Evolutionary conservation across 2,329 filamentous ascomycete genomes (phyloP).

Genomic region (Colletotrichum chrysophilum): DNA sequence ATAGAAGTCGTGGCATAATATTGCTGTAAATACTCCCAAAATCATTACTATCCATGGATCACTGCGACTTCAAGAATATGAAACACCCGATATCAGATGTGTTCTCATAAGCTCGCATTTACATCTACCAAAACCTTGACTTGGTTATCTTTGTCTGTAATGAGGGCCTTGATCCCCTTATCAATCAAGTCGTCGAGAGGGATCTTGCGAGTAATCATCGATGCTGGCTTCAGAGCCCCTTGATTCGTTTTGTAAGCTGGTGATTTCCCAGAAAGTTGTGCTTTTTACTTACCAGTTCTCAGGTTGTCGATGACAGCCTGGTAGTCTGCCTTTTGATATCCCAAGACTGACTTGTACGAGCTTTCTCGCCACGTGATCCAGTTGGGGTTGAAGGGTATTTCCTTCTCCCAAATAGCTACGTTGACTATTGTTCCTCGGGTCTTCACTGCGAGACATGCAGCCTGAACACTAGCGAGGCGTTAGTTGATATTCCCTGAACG

Average conservation of each 20-base stretch:
- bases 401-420: constrained; percentile 30
- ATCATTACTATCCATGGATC: too few relatives aligned
- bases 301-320: constrained; percentile 28
- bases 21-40: too few relatives aligned
- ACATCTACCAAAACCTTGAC: constrained; percentile 59
- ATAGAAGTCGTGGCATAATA: too few relatives aligned
- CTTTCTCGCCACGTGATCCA: constrained; percentile 26
- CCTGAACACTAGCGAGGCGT: constrained; percentile 11
- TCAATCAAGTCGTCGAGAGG: constrained; percentile 53
- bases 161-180: constrained; percentile 54
- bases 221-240: constrained; percentile 44
- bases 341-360: constrained; percentile 23
- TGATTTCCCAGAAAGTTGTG: accelerated
- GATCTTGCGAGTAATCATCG: constrained; percentile 61
- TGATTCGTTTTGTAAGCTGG: not conserved
- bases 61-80: too few relatives aligned
- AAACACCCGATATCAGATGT: not conserved
- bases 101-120: not conserved
- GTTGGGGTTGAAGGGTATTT: constrained; percentile 25
- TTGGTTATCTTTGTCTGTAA: constrained; percentile 58
- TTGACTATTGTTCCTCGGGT: constrained; percentile 28
- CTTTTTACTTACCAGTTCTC: constrained; percentile 13
- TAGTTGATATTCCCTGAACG: accelerated
- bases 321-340: constrained; percentile 25
- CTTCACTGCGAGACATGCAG: constrained; percentile 26